Base-by-base conservation (phyloP, 2,329 filamentous ascomycete species). In the Akanthomyces uredinophilus region DNA sequence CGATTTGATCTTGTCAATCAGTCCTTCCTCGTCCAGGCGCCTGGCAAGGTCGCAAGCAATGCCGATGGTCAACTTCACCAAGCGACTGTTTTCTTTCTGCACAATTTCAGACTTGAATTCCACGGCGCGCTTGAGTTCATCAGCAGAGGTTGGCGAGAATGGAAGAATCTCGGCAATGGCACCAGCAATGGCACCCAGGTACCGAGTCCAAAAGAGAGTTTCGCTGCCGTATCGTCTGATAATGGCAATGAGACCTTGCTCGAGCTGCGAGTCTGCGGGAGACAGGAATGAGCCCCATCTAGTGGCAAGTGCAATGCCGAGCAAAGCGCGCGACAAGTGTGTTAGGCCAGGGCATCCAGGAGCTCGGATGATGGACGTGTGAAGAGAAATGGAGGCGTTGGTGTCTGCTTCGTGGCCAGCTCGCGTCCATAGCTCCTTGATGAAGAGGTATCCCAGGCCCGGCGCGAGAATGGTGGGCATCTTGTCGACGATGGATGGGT, bases 301-400 rank as follows among this genome's bases (percentile, higher is more conserved):
- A 51, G 89, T 86, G 67, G 87, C 92, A 1, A 91, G 79, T 1
- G 88, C 82, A 4, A 96, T 77, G 0, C 86, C 90, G 3, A 96
- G 78, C 2, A 90, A 73, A 0, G 90, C 88, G 14, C 92, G 84
- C 56, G 87, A 82, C 50, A 86, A 73, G 70, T 97, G 92, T 1
- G 86, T 87, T 29, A 96, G 75, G 0, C 91, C 91, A 44, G 94
- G 91, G 1, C 83, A 81, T 16, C 84, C 82, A 1, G 93, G 80
- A 41, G 89, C 77, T 0, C 90, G 86, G 1, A 83, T 85, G 6
- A 91, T 85, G 1, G 90, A 89, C 64, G 85, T 80, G 68, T 92
- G 87, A n/a, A 96, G 76, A 8, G 88, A 88, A 56, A 85, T 84
- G 3, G 89, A 83, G 0, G 90, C 84, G 66, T 87, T 87, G 8